Base-by-base conservation (phyloP, 73 alveolate species). In the Paramecium tetraurelia region DNA sequence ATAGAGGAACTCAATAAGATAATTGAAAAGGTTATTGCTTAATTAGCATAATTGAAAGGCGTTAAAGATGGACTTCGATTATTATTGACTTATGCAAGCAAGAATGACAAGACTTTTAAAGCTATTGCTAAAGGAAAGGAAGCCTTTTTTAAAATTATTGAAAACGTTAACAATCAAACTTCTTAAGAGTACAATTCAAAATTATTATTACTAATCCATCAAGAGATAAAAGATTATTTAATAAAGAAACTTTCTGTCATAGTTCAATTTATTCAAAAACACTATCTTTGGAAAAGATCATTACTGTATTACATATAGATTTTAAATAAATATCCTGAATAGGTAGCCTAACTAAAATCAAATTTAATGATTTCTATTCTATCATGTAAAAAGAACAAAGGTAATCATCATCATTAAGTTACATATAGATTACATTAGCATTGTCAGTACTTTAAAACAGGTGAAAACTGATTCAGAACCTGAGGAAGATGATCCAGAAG, bases 401-500 rank as follows among this genome's bases (percentile, higher is more conserved):
- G 84, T 63, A 63, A 1, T 14, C 0, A 53, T 14, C 0, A 53
- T 53, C 2, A 0, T 6, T 63, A 27, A 63, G 11, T 31, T 63
- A 63, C 8, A 27, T 63, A 4, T 16, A 63, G 84, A 63, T 33
- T 63, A 63, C 9, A 63, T 63, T 12, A 63, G 48, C 1, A 63
- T 63, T 27, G 84, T 63, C 12, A 33, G 46, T 24, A 63, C 84
- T 12, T n/a, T 63, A 63, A 63, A 63, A 33, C 9, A 63, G 31
- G 50, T 31, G 2, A 63, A 63, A 63, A 33, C 46, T 31, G 84
- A 63, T 63, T 63, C 84, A 10, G 84, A 63, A 63, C 24, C 84
- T 31, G 84, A 63, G 24, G 84, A 63, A 33, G 84, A 63, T 63
- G 84, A 63, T 63, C 84, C 84, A 22, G 84, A 63, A 63, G 84